phyloP scores from a whole-genome alignment of 768 basidiomycete species.

The Ramaria sp. region DNA sequence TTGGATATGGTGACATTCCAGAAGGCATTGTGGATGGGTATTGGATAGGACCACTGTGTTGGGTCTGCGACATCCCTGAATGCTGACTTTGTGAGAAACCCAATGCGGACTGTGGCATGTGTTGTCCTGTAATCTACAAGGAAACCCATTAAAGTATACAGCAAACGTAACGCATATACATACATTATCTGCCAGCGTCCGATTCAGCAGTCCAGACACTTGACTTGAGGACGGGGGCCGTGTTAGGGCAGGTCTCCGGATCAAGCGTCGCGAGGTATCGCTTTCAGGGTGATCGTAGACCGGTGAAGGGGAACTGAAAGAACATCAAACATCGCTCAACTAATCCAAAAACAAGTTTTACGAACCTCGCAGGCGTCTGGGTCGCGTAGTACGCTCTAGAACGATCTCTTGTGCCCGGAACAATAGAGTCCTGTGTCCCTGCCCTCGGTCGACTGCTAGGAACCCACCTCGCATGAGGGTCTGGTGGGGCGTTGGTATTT shows the following conservation, averaged over 20 bases:
- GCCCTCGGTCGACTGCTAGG: slow-evolving; percentile 2
- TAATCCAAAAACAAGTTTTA: neutral
- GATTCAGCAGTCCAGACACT: slow-evolving; percentile 3
- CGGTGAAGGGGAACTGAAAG: slow-evolving; percentile 2
- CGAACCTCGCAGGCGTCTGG: neutral
- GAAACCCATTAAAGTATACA: neutral
- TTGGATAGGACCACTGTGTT: slow-evolving; percentile 37
- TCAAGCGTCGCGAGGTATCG: neutral
- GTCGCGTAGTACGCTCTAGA: neutral
- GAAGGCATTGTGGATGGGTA: slow-evolving; percentile 34
- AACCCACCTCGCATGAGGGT: slow-evolving; percentile 7
- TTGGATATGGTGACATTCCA: slow-evolving; percentile 4
- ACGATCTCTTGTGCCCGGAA: neutral
- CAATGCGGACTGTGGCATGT: neutral
- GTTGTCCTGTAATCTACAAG: neutral
- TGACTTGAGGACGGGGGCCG: slow-evolving; percentile 12
- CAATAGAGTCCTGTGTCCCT: neutral
- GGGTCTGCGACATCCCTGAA: slow-evolving; percentile 14
- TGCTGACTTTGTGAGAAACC: neutral
- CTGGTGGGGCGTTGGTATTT: neutral
- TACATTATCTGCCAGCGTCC: slow-evolving; percentile 14
- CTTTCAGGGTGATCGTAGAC: slow-evolving; percentile 5
- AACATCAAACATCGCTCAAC: neutral
- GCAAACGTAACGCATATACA: neutral
- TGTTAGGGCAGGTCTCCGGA: slow-evolving; percentile 9